Evolutionary conservation across 2,329 filamentous ascomycete species (phyloP).

Genomic region (Botryotinia calthae): DNA sequence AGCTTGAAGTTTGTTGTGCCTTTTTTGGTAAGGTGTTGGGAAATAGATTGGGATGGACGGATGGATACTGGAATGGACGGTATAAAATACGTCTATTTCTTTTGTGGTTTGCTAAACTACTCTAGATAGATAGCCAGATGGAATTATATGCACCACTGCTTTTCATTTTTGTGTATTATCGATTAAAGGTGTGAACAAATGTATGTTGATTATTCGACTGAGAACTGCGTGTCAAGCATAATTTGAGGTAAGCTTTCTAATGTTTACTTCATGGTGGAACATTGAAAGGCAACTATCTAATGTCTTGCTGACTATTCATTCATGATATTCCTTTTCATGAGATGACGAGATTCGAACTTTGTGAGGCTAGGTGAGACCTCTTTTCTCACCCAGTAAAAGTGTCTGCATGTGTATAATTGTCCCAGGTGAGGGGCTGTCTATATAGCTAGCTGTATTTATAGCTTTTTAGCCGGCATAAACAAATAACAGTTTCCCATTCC

Average conservation of each 20-base stretch:
- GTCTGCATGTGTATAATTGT: background rate
- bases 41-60: slow-evolving; percentile 4
- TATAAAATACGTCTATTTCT: background rate
- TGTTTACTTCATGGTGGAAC: background rate
- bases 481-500: background rate
- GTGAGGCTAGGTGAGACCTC: background rate
- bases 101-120: background rate
- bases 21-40: slow-evolving; percentile 3
- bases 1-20: background rate
- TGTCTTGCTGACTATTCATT: background rate
- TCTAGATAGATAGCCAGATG: background rate
- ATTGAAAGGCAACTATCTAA: background rate
- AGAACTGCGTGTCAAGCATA: background rate
- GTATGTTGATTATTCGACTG: background rate
- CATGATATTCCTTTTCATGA: background rate
- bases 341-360: background rate
- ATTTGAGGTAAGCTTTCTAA: background rate
- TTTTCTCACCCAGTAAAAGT: no score
- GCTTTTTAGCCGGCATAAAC: background rate
- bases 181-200: background rate
- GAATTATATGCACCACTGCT: background rate
- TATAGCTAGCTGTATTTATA: background rate
- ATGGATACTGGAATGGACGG: background rate
- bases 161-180: background rate
- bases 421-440: background rate